A percentile compares a stretch with the other conserved stretches of the same genome.
phyloP scores from a whole-genome alignment of 495 filamentous ascomycete genomes.

The Neurospora sp. region DNA sequence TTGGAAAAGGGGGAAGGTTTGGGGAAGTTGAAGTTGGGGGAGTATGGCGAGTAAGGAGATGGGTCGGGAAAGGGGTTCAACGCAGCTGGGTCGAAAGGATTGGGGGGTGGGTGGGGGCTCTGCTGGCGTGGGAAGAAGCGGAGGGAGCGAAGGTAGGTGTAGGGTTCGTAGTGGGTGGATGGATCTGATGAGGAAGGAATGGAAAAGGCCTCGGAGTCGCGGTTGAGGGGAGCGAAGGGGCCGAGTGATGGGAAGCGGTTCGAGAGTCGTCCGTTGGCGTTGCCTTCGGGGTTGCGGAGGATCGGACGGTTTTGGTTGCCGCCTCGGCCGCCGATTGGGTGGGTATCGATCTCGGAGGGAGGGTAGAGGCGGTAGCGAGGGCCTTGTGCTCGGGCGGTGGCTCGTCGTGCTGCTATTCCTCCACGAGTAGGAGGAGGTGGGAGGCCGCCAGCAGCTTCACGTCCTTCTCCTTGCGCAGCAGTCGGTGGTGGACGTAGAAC shows the following conservation, averaged over 20 bases:
- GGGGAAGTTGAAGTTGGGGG: neutral
- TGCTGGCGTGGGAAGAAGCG: neutral
- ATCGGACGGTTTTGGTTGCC: neutral
- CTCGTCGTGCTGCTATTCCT: neutral
- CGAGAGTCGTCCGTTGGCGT: neutral
- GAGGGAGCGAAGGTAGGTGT: constrained; percentile 14
- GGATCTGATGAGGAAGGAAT: neutral
- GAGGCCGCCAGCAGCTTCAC: neutral
- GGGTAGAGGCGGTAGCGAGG: neutral
- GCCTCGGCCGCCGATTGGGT: neutral
- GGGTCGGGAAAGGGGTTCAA: neutral
- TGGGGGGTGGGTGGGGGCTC: neutral
- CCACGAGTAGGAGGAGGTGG: neutral
- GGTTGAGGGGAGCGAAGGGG: neutral
- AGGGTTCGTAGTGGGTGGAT: constrained; percentile 2
- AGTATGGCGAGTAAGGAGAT: neutral
- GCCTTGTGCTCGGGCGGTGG: neutral
- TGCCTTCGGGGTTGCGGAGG: neutral
- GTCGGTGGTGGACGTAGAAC: neutral
- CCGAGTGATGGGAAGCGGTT: neutral
- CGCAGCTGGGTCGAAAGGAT: neutral
- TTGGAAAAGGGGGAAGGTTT: neutral
- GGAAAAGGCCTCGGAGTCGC: neutral
- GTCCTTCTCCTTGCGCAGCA: neutral
- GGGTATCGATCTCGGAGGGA: neutral